Evolutionary conservation across 148 eudicot species (phyloP), one percentile per base, ranked within the genome.

Genomic region (Oxyria digyna): DNA sequence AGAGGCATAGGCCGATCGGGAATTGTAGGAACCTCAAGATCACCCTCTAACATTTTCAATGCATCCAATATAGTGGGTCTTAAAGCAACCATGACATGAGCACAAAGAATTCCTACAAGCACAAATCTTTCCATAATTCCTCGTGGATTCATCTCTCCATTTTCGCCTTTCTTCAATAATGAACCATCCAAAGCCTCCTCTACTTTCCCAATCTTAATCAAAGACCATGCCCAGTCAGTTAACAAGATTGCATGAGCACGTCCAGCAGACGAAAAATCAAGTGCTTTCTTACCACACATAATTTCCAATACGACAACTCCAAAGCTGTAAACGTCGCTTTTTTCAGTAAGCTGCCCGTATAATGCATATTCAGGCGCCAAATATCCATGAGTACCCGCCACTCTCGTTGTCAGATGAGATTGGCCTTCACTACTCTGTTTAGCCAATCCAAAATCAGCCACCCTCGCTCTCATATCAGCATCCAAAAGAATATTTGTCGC

Each of bases 41-140:
- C 97, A 27, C 97, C 97, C 77, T 91, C 97, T 78, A 91, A 79
- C 95, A 91, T 91, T 69, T 83, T 91, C 65, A 91, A 40, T 0
- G 91, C 97, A 15, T 91, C 95, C 57, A 76, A 70, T 46, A 91
- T 85, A 20, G 95, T 84, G 43, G 91, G 95, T 80, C 97, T 86
- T 26, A 91, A 73, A 64, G 91, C 97, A 72, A 88, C 97, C 97
- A 91, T 88, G 12, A 91, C 88, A 79, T 91, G 97, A 70, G 95
- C 93, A 81, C 97, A 91, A 43, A 91, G 69, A 66, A 88, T 85
- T 42, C 97, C 95, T 17, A 91, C 97, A 4, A 81, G 79, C 9
- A 91, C 77, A 78, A 86, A 91, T 50, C 97, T 85, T 72, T 88
- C 95, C 97, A 88, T 88, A 45, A 88, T 83, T 17, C 73, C 85